Base-by-base conservation (phyloP, 371 early-diverging fungal genomes). In the Conidiobolus incongruus region DNA sequence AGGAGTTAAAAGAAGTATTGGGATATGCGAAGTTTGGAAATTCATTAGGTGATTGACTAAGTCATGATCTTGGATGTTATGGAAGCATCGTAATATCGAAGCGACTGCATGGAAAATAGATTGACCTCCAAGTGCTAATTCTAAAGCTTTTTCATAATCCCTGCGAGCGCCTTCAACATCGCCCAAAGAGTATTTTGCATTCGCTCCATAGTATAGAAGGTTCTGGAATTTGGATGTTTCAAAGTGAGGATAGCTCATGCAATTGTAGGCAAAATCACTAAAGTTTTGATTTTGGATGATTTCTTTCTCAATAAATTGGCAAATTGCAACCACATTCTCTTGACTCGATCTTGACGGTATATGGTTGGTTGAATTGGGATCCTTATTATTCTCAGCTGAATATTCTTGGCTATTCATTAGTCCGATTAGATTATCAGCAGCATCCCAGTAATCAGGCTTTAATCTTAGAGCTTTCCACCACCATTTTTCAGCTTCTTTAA, bases 391-490 rank as follows among this genome's bases (percentile, higher is more conserved):
- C 26, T 26, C 26, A 4, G 26, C 3, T 4, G 26, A 26, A 26
- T 26, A 26, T 26, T 26, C 26, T 20, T 12, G n/a, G 13, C 31
- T 8, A 13, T 22, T 22, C n/a, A 10, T 34, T 7, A 86, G 73
- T 8, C 83, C 82, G 17, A 87, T 72, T 30, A 90, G 60, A 47
- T 87, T 87, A 51, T 85, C 81, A 4, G 77, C 79, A 1, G 85
- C 90, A 50, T 90, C 90, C 86, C 86, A 90, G 56, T 90, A 90
- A 12, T 77, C 80, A 1, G 87, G 87, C 16, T 86, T 63, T 42
- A 84, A 62, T 49, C 69, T 58, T 33, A 90, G 79, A 1, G 90
- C 90, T 30, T 64, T 66, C 57, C 81, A 76, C 77, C 87, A 90
- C 72, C 76, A 86, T 38, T 61, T 55, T 48, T 90, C 90, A 11